These are phyloP conservation scores for Citrullus amarus DNA, from an alignment of 306 rosid species.

Conservation along the genomic window DNA sequence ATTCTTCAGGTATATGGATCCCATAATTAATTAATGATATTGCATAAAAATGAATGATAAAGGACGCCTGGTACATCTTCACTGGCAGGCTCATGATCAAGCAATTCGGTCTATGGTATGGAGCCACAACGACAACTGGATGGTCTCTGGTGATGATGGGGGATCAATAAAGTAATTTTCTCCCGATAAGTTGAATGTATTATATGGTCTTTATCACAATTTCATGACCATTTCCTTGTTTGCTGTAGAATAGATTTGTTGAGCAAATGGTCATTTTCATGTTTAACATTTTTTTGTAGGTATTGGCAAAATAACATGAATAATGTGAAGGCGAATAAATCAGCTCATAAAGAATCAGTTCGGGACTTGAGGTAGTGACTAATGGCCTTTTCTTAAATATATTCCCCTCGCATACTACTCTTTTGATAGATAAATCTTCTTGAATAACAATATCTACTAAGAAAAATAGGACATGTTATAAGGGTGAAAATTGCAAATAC, in stretches of 20 bases:
- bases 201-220: background rate
- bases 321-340: slow-evolving; percentile 90
- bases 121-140: slow-evolving; percentile 99
- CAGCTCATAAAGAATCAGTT: slow-evolving; percentile 98
- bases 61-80: slow-evolving; percentile 11
- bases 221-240: background rate
- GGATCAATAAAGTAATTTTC: slow-evolving; percentile 82
- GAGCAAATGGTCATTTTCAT: background rate
- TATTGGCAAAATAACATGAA: slow-evolving; percentile 99
- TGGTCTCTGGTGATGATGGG: slow-evolving; percentile 99
- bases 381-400: background rate
- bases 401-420: slow-evolving; percentile 10
- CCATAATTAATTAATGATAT: background rate
- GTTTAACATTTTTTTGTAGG: slow-evolving; percentile 21
- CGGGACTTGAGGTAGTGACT: slow-evolving; percentile 73
- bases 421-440: background rate
- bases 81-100: slow-evolving; percentile 85
- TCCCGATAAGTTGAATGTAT: background rate
- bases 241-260: background rate
- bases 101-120: slow-evolving; percentile 98
- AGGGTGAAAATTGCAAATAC: background rate
- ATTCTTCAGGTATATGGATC: slow-evolving; percentile 71
- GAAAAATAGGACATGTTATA: background rate
- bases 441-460: background rate
- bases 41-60: slow-evolving; percentile 1